Evolutionary conservation across 805 yeast species (phyloP).

Genomic region (Barnettozyma sp.): DNA sequence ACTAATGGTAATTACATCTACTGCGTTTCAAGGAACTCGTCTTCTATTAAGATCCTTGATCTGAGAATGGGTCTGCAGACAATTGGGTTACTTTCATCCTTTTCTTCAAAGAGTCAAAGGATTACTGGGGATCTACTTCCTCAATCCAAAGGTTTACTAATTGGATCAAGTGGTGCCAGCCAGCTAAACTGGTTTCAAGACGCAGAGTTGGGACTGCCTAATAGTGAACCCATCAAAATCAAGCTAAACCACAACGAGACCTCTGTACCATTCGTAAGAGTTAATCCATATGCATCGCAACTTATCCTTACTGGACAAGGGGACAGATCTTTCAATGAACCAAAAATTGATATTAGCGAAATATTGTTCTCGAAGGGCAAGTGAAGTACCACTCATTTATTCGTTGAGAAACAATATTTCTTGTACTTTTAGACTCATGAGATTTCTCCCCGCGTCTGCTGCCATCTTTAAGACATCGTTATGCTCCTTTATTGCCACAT

Average conservation of each 20-base stretch:
- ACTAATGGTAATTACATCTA: slow-evolving; percentile 32
- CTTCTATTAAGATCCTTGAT: slow-evolving; percentile 30
- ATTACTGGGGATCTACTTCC: slow-evolving; percentile 19
- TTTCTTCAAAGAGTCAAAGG: slow-evolving; percentile 19
- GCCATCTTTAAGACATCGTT: slow-evolving; percentile 10
- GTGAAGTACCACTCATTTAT: slow-evolving; percentile 1
- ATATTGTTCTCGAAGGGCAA: not conserved
- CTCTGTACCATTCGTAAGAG: slow-evolving; percentile 12
- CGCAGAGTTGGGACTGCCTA: slow-evolving; percentile 18
- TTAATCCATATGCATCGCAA: slow-evolving; percentile 16
- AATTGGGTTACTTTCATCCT: slow-evolving; percentile 10
- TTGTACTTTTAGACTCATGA: slow-evolving; percentile 23
- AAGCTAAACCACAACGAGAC: slow-evolving; percentile 2
- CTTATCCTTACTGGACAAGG: slow-evolving; percentile 17
- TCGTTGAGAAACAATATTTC: slow-evolving; percentile 24
- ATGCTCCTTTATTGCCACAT: not conserved
- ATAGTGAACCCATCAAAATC: slow-evolving; percentile 1
- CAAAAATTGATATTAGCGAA: slow-evolving; percentile 10
- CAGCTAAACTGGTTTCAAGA: slow-evolving; percentile 18
- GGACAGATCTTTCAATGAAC: slow-evolving; percentile 12
- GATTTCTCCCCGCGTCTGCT: slow-evolving; percentile 21
- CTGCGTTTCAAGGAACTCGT: slow-evolving; percentile 26
- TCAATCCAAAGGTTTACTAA: slow-evolving; percentile 23
- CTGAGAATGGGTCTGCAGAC: slow-evolving; percentile 25
- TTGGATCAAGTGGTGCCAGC: slow-evolving; percentile 24